Evolutionary conservation across 2,329 filamentous ascomycete species (phyloP).

Genomic region (Penicillium capsulatum): DNA sequence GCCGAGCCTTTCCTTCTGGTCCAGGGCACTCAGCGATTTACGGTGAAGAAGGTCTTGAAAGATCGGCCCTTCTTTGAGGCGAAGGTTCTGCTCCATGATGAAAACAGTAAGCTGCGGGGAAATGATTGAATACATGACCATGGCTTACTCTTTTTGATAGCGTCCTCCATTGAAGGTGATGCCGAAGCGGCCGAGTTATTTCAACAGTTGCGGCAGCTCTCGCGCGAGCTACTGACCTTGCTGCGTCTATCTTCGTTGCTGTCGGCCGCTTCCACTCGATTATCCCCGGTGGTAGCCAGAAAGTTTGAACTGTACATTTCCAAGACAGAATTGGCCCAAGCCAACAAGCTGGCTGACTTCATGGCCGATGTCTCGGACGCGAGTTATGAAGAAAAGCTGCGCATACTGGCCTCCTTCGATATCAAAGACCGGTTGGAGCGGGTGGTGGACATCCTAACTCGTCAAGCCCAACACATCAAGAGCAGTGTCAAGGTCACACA

Average conservation of each 20-base stretch:
- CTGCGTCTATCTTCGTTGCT: constrained; percentile 82
- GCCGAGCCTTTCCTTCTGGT: constrained; percentile 80
- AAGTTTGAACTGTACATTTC: constrained; percentile 83
- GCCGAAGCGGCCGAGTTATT: constrained; percentile 67
- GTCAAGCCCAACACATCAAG: constrained; percentile 79
- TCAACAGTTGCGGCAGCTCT: constrained; percentile 73
- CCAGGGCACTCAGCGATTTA: constrained; percentile 75
- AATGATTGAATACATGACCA: background rate
- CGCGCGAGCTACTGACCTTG: constrained; percentile 78
- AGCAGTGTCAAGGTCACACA: constrained; percentile 81
- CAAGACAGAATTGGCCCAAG: constrained; percentile 74
- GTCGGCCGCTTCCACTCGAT: constrained; percentile 61
- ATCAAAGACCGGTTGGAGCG: constrained; percentile 72
- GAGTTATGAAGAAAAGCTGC: constrained; percentile 84
- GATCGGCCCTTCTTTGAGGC: constrained; percentile 85
- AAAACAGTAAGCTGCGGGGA: constrained; percentile 54
- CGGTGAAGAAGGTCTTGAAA: constrained; percentile 67
- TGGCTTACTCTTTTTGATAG: constrained; percentile 21
- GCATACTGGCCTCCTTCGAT: constrained; percentile 75
- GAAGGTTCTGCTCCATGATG: constrained; percentile 66
- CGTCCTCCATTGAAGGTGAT: constrained; percentile 49
- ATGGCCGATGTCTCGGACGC: constrained; percentile 91
- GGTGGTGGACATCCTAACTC: constrained; percentile 77
- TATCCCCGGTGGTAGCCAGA: constrained; percentile 81
- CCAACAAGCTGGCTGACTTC: constrained; percentile 85